Conservation (phyloP, 2,329 filamentous ascomycete species). For the Ophiosphaerella herpotricha region DNA sequence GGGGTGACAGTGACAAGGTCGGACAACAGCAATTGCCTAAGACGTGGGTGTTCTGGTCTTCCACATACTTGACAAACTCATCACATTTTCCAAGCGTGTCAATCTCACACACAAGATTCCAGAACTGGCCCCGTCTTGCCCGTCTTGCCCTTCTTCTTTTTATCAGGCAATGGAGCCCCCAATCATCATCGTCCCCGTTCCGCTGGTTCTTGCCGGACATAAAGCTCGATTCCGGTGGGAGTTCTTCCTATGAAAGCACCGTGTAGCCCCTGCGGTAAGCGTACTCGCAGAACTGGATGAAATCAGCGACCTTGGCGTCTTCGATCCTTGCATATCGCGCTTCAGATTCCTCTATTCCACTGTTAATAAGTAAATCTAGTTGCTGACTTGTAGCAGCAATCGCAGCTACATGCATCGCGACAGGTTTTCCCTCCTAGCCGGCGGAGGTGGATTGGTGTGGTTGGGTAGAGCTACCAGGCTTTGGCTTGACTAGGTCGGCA, state of each 20-base stretch:
- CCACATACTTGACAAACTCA: constrained; percentile 19
- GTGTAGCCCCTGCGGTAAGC: constrained; percentile 30
- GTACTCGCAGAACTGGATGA: constrained; percentile 28
- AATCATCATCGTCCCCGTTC: no score
- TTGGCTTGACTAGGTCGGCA: constrained; percentile 12
- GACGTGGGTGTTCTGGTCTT: constrained; percentile 7
- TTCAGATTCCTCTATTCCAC: constrained; percentile 21
- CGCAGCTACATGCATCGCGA: constrained; percentile 26
- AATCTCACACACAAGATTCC: constrained; percentile 19
- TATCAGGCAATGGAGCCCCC: no score
- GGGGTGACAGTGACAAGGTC: no score
- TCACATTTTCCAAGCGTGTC: constrained; percentile 15
- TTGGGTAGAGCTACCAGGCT: constrained; percentile 20
- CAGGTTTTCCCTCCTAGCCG: constrained; percentile 19
- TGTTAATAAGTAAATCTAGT: constrained; percentile 25
- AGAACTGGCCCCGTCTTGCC: no score
- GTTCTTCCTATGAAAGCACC: constrained; percentile 15
- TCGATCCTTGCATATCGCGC: constrained; percentile 15
- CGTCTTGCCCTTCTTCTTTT: no score
- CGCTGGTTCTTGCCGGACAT: no score
- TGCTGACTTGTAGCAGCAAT: constrained; percentile 20
- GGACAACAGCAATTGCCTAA: no score
- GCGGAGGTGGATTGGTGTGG: constrained; percentile 28
- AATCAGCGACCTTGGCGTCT: constrained; percentile 26
- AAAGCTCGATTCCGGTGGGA: neutral